Conservation (phyloP, 768 basidiomycete genomes). For the Agaricus bisporus region DNA sequence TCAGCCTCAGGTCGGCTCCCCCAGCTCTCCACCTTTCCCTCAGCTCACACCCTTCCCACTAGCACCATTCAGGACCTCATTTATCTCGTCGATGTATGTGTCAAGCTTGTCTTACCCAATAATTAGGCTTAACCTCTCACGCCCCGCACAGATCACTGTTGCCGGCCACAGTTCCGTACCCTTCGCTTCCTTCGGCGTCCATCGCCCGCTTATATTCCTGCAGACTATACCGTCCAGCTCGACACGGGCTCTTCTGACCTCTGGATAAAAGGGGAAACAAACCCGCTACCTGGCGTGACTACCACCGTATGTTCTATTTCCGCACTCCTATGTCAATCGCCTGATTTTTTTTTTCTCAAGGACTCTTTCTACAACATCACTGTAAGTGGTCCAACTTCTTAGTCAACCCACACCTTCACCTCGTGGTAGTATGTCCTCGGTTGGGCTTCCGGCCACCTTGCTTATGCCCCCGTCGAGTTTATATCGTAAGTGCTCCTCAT, state of each 20-base stretch:
- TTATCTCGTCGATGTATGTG: slow-evolving; percentile 70
- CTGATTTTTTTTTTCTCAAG: slow-evolving; percentile 23
- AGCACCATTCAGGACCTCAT: slow-evolving; percentile 75
- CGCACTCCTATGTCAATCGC: slow-evolving; percentile 3
- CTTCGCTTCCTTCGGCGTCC: not conserved
- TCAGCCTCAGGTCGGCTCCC: slow-evolving; percentile 39
- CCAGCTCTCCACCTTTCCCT: not conserved
- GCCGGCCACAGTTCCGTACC: slow-evolving; percentile 49
- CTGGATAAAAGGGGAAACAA: slow-evolving; percentile 50
- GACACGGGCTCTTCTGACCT: slow-evolving; percentile 86
- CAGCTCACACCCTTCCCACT: slow-evolving; percentile 16
- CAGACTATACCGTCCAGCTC: slow-evolving; percentile 71
- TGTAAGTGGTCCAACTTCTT: slow-evolving; percentile 30
- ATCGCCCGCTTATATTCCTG: not conserved
- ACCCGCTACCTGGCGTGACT: slow-evolving; percentile 42
- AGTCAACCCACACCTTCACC: not conserved
- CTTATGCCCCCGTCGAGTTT: slow-evolving; percentile 59
- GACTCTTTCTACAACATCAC: slow-evolving; percentile 52
- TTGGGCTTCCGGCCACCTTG: slow-evolving; percentile 64
- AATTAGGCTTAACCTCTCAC: slow-evolving; percentile 7
- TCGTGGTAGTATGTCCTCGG: slow-evolving; percentile 68
- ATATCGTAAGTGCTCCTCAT: slow-evolving; percentile 46
- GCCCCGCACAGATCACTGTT: slow-evolving; percentile 49
- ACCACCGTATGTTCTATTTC: slow-evolving; percentile 38
- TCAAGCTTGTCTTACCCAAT: slow-evolving; percentile 2